These are phyloP conservation scores for Alternaria gaisen DNA, from an alignment of 2,329 filamentous ascomycete species.

Conservation along the genomic window DNA sequence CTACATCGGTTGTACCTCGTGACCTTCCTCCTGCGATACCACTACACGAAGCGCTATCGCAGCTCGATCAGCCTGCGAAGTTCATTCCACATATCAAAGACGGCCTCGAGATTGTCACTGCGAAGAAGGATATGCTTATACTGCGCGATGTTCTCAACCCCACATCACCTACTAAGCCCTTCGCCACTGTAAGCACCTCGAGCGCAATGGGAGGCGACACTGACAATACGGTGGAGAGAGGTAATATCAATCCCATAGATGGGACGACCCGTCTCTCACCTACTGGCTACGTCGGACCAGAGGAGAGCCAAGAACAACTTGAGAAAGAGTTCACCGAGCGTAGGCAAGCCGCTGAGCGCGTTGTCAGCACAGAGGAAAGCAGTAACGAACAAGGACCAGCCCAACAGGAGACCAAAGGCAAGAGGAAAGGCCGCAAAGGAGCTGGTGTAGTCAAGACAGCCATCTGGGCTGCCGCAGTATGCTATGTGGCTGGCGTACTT, in stretches of 20 bases:
- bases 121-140: conserved; percentile 43
- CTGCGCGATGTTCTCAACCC: conserved; percentile 31
- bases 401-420: conserved; percentile 9
- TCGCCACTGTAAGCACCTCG: conserved; percentile 14
- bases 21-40: conserved; percentile 31
- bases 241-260: conserved; percentile 46
- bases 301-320: conserved; percentile 32
- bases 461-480: conserved; percentile 39
- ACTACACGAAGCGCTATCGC: conserved; percentile 39
- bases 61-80: conserved; percentile 37
- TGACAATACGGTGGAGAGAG: not conserved
- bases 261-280: conserved; percentile 45
- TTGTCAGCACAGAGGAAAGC: conserved; percentile 4
- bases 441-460: conserved; percentile 42
- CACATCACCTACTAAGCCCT: conserved; percentile 15
- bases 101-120: conserved; percentile 39
- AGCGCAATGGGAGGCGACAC: not conserved
- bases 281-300: conserved; percentile 46
- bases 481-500: conserved; percentile 46
- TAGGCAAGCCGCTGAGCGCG: conserved; percentile 28
- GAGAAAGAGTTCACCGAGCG: conserved; percentile 37
- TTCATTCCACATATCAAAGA: conserved; percentile 43
- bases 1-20: conserved; percentile 27
- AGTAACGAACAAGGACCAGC: not conserved
- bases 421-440: conserved; percentile 21